These are phyloP conservation scores for Fusarium nelsonii DNA, from an alignment of 2,329 filamentous ascomycete species.

Conservation along the genomic window DNA sequence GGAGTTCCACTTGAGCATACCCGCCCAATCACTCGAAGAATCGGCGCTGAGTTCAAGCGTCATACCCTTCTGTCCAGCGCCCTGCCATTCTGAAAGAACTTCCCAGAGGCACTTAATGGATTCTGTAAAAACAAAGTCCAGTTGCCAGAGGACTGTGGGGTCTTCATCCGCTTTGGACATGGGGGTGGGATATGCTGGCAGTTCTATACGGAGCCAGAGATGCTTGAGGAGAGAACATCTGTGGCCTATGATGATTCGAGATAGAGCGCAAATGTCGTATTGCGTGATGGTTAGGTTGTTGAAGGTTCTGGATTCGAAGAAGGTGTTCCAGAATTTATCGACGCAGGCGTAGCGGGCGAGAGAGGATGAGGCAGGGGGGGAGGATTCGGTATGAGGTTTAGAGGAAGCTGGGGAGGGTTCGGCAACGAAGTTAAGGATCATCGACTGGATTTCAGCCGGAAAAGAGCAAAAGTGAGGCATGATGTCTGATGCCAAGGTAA, in stretches of 20 bases:
- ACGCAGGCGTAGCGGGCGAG: neutral
- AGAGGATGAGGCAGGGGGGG: rapidly evolving
- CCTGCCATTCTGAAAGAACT: neutral
- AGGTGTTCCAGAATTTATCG: conserved; percentile 8
- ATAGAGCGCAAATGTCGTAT: neutral
- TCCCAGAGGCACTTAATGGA: conserved; percentile 9
- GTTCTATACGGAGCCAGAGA: conserved; percentile 9
- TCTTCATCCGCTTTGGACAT: neutral
- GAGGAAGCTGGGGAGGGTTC: neutral
- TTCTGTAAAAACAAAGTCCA: conserved; percentile 6
- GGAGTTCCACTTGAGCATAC: neutral
- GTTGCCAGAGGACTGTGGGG: neutral
- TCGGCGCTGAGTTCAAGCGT: conserved; percentile 17
- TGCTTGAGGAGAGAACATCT: conserved; percentile 8
- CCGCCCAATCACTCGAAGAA: conserved; percentile 2
- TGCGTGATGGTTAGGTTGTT: neutral
- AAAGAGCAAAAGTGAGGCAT: conserved; percentile 20
- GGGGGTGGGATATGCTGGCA: neutral
- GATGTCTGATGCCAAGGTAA: neutral
- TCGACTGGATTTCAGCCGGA: neutral
- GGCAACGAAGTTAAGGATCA: neutral
- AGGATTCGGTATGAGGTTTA: neutral
- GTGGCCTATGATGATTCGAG: neutral
- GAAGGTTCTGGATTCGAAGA: conserved; percentile 24
- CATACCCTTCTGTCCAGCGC: neutral